Evolutionary conservation across 2,329 filamentous ascomycete species (phyloP).

Genomic region (Diplodia mutila): DNA sequence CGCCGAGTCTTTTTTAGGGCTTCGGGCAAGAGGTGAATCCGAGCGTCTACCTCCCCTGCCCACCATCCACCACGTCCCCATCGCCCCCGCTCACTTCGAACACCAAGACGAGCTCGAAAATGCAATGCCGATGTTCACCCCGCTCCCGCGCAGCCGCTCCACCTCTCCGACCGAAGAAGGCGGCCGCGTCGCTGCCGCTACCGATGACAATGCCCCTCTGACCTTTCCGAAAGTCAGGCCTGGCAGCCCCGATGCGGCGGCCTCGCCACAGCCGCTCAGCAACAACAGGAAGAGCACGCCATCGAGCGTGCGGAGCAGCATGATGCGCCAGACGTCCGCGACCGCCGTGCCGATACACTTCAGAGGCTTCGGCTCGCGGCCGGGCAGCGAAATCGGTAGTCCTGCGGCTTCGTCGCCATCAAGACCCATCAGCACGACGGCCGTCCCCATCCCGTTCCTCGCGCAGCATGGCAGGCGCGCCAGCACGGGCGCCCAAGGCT

Average conservation of each 20-base stretch:
- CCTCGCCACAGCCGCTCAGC: no score
- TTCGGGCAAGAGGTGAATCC: slow-evolving; percentile 51
- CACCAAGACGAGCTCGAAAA: slow-evolving; percentile 15
- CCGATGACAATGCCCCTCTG: neutral
- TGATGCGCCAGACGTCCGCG: slow-evolving; percentile 9
- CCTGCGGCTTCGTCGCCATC: neutral
- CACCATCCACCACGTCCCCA: slow-evolving; percentile 35
- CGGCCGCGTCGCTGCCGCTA: no score
- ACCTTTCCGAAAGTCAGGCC: neutral
- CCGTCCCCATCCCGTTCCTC: slow-evolving; percentile 19
- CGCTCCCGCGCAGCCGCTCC: slow-evolving; percentile 24
- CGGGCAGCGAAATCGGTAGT: neutral
- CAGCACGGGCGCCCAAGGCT: slow-evolving; percentile 45
- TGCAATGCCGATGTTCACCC: slow-evolving; percentile 15
- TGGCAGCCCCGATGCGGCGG: neutral
- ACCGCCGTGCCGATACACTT: slow-evolving; percentile 20
- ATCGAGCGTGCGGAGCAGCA: neutral
- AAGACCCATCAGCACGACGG: neutral
- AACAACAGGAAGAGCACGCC: neutral
- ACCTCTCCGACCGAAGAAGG: slow-evolving; percentile 44
- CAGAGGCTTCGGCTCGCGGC: neutral
- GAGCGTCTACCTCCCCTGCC: slow-evolving; percentile 46
- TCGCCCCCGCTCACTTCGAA: slow-evolving; percentile 15
- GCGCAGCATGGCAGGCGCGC: neutral
- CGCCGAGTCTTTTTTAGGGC: slow-evolving; percentile 64